Percentiles rank a stretch among this genome's conserved stretches.
Conservation (phyloP, 306 rosid genomes). For the Lathyrus oleraceus region DNA sequence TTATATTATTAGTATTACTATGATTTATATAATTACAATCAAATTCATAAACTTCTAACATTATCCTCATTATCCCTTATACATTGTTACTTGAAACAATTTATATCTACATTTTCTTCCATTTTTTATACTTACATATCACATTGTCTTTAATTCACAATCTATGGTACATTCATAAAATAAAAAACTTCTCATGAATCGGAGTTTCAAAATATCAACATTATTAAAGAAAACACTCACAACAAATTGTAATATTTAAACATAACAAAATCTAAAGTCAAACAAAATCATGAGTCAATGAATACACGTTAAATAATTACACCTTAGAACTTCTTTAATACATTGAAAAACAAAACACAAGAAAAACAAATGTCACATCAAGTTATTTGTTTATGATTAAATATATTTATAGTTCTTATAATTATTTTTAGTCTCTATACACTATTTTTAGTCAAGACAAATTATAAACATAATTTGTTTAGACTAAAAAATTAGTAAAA, state of each 20-base stretch:
- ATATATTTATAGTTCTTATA: not conserved
- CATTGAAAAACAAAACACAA: slow-evolving; percentile 18
- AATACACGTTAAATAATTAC: slow-evolving; percentile 50
- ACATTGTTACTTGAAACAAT: not conserved
- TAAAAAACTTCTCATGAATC: too few relatives aligned
- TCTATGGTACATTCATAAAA: not conserved
- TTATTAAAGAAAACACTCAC: slow-evolving; percentile 3
- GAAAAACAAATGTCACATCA: not conserved
- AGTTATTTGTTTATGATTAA: not conserved
- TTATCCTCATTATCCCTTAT: not conserved
- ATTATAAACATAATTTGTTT: not conserved
- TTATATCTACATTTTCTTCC: not conserved
- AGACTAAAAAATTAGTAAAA: not conserved
- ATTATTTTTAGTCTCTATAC: not conserved
- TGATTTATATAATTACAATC: too few relatives aligned
- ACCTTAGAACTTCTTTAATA: slow-evolving; percentile 36
- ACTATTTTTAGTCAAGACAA: not conserved
- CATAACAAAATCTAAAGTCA: slow-evolving; percentile 23
- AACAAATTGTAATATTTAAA: slow-evolving; percentile 22
- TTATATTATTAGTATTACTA: too few relatives aligned
- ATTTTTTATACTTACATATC: not conserved
- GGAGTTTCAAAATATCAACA: slow-evolving; percentile 1
- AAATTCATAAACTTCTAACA: not conserved
- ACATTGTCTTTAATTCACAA: not conserved
- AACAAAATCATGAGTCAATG: slow-evolving; percentile 19